Percentiles rank a stretch among this genome's conserved stretches.
These are phyloP conservation scores for Sutorius australiensis DNA, from an alignment of 768 basidiomycete species.

Conservation along the genomic window DNA sequence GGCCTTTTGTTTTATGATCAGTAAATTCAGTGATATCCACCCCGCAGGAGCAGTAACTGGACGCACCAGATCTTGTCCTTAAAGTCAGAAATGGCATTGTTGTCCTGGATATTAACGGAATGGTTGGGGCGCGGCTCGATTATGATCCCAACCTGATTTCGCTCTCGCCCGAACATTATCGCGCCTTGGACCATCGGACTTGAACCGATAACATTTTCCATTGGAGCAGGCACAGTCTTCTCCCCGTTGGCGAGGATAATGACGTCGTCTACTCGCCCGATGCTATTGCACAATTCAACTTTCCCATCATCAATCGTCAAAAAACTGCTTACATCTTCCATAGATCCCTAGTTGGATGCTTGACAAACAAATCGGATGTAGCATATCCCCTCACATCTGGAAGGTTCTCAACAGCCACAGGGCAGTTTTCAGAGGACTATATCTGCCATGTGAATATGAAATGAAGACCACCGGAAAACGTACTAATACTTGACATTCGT, in stretches of 20 bases:
- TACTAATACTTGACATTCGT: constrained; percentile 39
- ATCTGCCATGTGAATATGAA: no score
- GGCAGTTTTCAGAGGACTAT: no score
- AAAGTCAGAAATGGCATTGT: constrained; percentile 26
- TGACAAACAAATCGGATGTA: constrained; percentile 41
- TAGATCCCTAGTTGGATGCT: constrained; percentile 40
- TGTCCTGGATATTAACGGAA: constrained; percentile 32
- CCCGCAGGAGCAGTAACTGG: no score
- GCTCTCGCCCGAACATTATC: constrained; percentile 40
- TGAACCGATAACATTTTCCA: constrained; percentile 27
- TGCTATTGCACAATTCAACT: constrained; percentile 16
- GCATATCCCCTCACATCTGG: constrained; percentile 39
- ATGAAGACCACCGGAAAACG: background rate
- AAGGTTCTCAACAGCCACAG: constrained; percentile 32
- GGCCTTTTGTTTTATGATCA: constrained; percentile 26
- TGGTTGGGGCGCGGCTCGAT: constrained; percentile 32
- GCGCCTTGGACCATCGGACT: constrained; percentile 28
- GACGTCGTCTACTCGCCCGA: constrained; percentile 38
- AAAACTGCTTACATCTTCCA: constrained; percentile 39
- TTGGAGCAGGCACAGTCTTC: constrained; percentile 34
- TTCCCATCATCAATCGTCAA: background rate
- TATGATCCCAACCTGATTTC: constrained; percentile 28
- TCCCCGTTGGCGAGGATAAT: constrained; percentile 32
- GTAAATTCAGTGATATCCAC: no score
- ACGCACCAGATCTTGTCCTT: constrained; percentile 37